Percentiles rank a stretch among this genome's conserved stretches.
Evolutionary conservation across 2,329 filamentous ascomycete genomes (phyloP).

Genomic region (Talaromyces rugulosus): DNA sequence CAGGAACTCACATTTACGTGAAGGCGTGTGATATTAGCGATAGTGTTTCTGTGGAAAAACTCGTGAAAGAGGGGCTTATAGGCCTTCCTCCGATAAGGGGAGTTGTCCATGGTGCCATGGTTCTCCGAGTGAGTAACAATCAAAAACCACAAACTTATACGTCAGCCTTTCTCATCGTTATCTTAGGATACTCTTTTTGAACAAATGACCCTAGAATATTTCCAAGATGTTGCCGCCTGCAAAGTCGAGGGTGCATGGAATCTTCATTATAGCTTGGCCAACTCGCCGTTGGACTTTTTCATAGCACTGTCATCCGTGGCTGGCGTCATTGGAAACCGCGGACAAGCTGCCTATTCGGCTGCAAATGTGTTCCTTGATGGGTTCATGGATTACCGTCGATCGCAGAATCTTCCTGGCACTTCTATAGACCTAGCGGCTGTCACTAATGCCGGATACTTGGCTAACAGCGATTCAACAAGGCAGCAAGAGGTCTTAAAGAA

Average conservation of each 20-base stretch:
- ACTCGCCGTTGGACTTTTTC: conserved; percentile 12
- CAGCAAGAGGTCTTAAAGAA: conserved; percentile 23
- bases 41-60: conserved; percentile 24
- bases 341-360: conserved; percentile 9
- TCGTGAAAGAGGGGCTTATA: conserved; percentile 18
- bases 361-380: conserved; percentile 30
- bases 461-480: conserved; percentile 8
- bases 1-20: conserved; percentile 18
- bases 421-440: conserved; percentile 9
- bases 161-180: background rate
- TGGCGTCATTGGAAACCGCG: conserved; percentile 8
- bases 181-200: conserved; percentile 26
- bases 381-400: conserved; percentile 24
- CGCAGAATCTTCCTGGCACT: conserved; percentile 14
- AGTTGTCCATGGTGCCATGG: conserved; percentile 46
- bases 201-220: conserved; percentile 27
- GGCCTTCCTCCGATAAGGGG: conserved; percentile 36
- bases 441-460: conserved; percentile 8
- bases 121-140: conserved; percentile 24
- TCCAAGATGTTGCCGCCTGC: conserved; percentile 15
- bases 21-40: conserved; percentile 32
- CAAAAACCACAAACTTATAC: background rate
- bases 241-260: conserved; percentile 22
- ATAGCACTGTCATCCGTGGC: conserved; percentile 7
- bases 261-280: conserved; percentile 21